These are phyloP conservation scores for Phytophthora sojae DNA, from an alignment of 352 stramenopile genomes.

Conservation along the genomic window DNA sequence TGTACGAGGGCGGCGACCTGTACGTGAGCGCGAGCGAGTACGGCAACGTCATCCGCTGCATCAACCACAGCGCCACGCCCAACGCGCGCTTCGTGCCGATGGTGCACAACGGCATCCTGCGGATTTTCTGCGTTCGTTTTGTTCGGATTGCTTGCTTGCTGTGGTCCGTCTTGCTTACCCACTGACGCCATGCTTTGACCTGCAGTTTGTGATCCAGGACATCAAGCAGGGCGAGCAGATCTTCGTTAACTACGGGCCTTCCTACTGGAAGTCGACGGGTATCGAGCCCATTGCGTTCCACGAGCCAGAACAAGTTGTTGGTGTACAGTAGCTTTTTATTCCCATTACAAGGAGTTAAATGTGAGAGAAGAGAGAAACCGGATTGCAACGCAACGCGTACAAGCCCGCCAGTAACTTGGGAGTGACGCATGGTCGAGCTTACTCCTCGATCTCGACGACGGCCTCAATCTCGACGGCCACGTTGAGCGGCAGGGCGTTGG, in stretches of 20 bases:
- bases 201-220: slow-evolving; percentile 60
- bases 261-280: slow-evolving; percentile 77
- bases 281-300: slow-evolving; percentile 57
- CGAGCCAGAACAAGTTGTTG: slow-evolving; percentile 17
- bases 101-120: slow-evolving; percentile 69
- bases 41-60: slow-evolving; percentile 80
- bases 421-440: slow-evolving; percentile 14
- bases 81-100: slow-evolving; percentile 77
- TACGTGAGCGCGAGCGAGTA: slow-evolving; percentile 77
- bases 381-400: too few species aligned
- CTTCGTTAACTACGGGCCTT: slow-evolving; percentile 75
- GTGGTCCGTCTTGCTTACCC: background rate
- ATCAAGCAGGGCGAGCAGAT: slow-evolving; percentile 67
- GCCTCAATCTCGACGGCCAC: slow-evolving; percentile 98
- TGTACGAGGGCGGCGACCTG: slow-evolving; percentile 71
- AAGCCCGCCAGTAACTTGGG: slow-evolving; percentile 1
- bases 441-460: slow-evolving; percentile 95
- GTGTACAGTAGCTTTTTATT: slow-evolving; percentile 32
- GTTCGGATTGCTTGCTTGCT: background rate
- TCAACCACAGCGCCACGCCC: slow-evolving; percentile 72
- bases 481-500: slow-evolving; percentile 96
- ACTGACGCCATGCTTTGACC: slow-evolving; percentile 8
- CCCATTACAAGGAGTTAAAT: slow-evolving; percentile 26
- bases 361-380: slow-evolving; percentile 4
- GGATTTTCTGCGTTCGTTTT: slow-evolving; percentile 77